These are phyloP conservation scores for Encephalitozoon cuniculi DNA, from an alignment of 371 early-diverging fungal genomes.

Conservation along the genomic window DNA sequence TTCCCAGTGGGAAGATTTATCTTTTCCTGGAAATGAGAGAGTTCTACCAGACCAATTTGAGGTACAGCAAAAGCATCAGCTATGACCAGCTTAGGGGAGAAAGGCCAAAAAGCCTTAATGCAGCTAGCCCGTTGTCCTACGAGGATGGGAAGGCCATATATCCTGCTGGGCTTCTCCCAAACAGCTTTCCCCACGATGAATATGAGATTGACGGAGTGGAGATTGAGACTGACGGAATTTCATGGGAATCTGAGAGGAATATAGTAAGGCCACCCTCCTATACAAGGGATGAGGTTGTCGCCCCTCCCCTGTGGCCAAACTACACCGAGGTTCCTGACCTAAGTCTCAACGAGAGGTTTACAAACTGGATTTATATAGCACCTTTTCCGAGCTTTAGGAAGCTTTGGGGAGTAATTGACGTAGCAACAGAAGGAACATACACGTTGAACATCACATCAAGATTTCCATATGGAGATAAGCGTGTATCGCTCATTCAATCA, in stretches of 20 bases:
- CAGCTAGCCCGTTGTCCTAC: constrained; percentile 63
- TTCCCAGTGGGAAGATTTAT: constrained; percentile 23
- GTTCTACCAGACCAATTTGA: constrained; percentile 91
- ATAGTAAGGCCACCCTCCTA: constrained; percentile 60
- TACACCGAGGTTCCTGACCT: constrained; percentile 66
- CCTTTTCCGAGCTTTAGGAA: constrained; percentile 88
- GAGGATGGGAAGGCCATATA: constrained; percentile 64
- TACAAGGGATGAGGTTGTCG: constrained; percentile 55
- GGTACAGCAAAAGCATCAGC: constrained; percentile 79
- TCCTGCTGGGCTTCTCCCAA: constrained; percentile 96
- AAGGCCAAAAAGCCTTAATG: constrained; percentile 51
- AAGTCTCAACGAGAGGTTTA: constrained; percentile 71
- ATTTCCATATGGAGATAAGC: constrained; percentile 31
- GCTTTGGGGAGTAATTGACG: constrained; percentile 67
- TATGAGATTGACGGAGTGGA: constrained; percentile 55
- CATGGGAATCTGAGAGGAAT: constrained; percentile 72
- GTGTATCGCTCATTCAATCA: constrained; percentile 15
- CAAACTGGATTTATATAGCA: constrained; percentile 95
- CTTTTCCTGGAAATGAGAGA: constrained; percentile 68
- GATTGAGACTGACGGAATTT: constrained; percentile 66
- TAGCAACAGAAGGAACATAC: constrained; percentile 30
- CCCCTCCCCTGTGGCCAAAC: constrained; percentile 57
- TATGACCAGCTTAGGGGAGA: constrained; percentile 72
- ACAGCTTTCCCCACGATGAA: constrained; percentile 78
- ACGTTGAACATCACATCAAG: constrained; percentile 38